phyloP scores from a whole-genome alignment of 108 stramenopile genomes.

The Cylindrotheca closterium region DNA sequence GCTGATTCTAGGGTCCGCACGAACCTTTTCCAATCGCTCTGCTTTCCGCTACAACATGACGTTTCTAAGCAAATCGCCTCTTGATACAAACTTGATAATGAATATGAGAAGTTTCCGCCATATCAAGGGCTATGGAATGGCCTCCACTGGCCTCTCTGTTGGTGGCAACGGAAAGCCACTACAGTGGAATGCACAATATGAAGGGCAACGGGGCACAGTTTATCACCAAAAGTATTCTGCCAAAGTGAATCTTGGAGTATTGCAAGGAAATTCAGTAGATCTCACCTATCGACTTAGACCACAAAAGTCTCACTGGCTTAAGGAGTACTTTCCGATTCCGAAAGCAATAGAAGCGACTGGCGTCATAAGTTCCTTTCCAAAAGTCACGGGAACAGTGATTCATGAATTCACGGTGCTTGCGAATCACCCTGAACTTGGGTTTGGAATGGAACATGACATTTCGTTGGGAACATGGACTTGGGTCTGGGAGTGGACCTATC shows the following conservation, averaged over 20 bases:
- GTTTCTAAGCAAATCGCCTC: constrained; percentile 27
- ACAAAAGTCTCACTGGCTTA: constrained; percentile 19
- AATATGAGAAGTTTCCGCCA: constrained; percentile 34
- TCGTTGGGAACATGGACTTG: constrained; percentile 40
- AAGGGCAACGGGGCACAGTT: constrained; percentile 7
- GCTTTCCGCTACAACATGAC: constrained; percentile 31
- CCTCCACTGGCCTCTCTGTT: constrained; percentile 23
- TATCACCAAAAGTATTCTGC: constrained; percentile 26
- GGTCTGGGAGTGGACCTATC: constrained; percentile 34
- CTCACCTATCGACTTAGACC: constrained; percentile 15
- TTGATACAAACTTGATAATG: constrained; percentile 24
- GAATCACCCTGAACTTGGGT: constrained; percentile 21
- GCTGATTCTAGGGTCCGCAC: constrained; percentile 24
- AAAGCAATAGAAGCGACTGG: constrained; percentile 25
- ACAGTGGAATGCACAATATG: constrained; percentile 32
- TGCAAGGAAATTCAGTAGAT: constrained; percentile 36
- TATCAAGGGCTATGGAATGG: constrained; percentile 28
- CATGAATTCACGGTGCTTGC: constrained; percentile 31
- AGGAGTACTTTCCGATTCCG: constrained; percentile 29
- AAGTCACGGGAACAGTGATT: constrained; percentile 18
- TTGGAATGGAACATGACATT: constrained; percentile 44
- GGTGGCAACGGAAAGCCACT: constrained; percentile 28
- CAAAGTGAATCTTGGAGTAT: constrained; percentile 21
- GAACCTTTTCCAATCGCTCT: constrained; percentile 37
- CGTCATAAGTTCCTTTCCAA: constrained; percentile 15